Evolutionary conservation across 768 basidiomycete genomes (phyloP), one percentile per base, ranked within the genome.

Genomic region (Boletus vinaceobasis): DNA sequence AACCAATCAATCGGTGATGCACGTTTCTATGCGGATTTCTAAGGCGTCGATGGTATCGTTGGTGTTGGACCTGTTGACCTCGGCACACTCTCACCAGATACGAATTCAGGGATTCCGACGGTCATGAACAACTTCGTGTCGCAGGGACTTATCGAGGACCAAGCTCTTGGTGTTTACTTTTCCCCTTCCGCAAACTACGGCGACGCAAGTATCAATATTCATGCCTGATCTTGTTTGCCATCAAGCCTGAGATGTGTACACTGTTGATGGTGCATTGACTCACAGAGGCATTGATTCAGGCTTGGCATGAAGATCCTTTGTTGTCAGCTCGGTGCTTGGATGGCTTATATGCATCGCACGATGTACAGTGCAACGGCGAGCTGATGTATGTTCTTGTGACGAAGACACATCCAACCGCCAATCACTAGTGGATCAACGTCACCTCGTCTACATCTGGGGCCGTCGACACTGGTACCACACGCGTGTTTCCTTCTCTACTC

Each of bases 381-480:
- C 31, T 70, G 40, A 62, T 53, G 3, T 67, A 65, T 55, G 48
- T 37, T 27, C 69, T 61, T n/a, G 33, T 69, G 45, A 73, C 72
- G 40, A 3, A 29, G 35, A 73, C 66, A 27, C 33, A 4, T 9
- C 66, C 70, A 7, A 50, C 71, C 3, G 35, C 48, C 19, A 8
- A 1, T 10, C 72, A 43, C 56, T 72, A 69, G 71, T 71, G 71
- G 8, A 61, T 72, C 39, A 58, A 69, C 29, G 48, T 71, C 43
- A 64, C 60, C 7, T 53, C 26, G 17, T 36, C 27, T 7, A 58
- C 59, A 2, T 23, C 23, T 64, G 58, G 31, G 61, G 43, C 45
- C 5, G n/a, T 63, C 35, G 68, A 64, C 50, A 60, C 59, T 3
- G 69, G 68, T 21, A 66, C 67, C 19, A 62, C 62, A 13, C 59